phyloP scores from a whole-genome alignment of 2,329 filamentous ascomycete species.

The Colletotrichum cuscutae region DNA sequence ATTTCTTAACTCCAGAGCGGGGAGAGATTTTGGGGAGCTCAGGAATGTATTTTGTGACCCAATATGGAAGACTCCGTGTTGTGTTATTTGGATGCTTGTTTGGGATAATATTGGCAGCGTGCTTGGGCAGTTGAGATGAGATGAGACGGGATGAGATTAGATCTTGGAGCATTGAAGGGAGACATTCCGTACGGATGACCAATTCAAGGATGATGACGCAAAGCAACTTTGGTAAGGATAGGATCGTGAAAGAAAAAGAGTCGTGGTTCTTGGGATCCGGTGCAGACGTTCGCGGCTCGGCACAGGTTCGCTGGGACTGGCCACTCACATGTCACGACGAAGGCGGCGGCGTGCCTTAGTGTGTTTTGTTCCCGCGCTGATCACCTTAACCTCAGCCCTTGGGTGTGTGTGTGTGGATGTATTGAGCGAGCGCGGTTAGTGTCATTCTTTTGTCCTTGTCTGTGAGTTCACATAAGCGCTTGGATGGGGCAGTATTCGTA shows the following conservation, averaged over 20 bases:
- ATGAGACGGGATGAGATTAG: not conserved
- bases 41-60: too few species aligned
- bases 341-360: not conserved
- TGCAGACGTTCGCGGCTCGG: not conserved
- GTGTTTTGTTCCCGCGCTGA: slow-evolving; percentile 18
- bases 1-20: too few species aligned
- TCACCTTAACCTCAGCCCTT: not conserved
- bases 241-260: not conserved
- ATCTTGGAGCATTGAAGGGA: not conserved
- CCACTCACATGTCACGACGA: slow-evolving; percentile 22
- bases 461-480: not conserved
- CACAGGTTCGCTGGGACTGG: slow-evolving; percentile 18
- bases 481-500: not conserved
- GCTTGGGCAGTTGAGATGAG: not conserved
- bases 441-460: not conserved
- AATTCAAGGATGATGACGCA: not conserved
- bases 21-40: too few species aligned
- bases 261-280: not conserved
- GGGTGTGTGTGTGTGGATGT: not conserved
- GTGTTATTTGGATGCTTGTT: not conserved
- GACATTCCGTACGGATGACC: not conserved
- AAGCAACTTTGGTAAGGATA: not conserved
- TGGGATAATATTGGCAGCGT: not conserved
- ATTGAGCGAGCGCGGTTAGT: not conserved
- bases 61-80: not conserved